Conservation (phyloP, 1,284 basidiomycete genomes). For the Tilletia caries region DNA sequence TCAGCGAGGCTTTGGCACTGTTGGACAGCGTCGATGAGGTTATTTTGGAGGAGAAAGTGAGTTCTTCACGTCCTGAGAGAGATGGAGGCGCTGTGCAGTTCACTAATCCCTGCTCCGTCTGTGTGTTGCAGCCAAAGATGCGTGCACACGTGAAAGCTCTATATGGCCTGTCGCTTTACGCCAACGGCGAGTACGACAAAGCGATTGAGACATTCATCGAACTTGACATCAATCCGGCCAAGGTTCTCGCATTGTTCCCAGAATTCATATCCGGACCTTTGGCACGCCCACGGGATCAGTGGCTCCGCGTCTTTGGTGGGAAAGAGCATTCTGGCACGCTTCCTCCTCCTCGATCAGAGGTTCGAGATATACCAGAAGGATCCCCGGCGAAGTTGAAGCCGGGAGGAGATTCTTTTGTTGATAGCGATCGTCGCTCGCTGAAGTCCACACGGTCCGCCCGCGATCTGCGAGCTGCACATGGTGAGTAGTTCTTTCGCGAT, state of each 20-base stretch:
- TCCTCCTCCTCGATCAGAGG: background rate
- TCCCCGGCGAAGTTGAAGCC: conserved; percentile 23
- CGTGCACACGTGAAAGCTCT: conserved; percentile 58
- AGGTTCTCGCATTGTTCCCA: conserved; percentile 86
- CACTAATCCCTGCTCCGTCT: background rate
- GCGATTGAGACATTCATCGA: conserved; percentile 85
- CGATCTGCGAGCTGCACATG: background rate
- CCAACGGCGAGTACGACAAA: conserved; percentile 65
- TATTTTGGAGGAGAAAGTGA: conserved; percentile 64
- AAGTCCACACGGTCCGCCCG: conserved; percentile 29
- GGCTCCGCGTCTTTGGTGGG: conserved; percentile 84
- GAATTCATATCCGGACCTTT: conserved; percentile 75
- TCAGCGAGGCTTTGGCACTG: conserved; percentile 75
- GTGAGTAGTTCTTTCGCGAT: conserved; percentile 14
- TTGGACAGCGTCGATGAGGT: conserved; percentile 69
- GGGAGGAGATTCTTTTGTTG: conserved; percentile 9
- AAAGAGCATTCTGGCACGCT: conserved; percentile 50
- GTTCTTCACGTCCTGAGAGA: background rate
- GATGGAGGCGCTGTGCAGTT: too few species aligned
- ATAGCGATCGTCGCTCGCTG: conserved; percentile 18
- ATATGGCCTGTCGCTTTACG: conserved; percentile 71
- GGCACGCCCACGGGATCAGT: conserved; percentile 65
- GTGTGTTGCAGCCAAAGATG: conserved; percentile 29
- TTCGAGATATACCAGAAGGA: conserved; percentile 14
- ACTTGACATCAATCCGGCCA: conserved; percentile 85